Evolutionary conservation across 129 eudicot genomes (phyloP).

Genomic region (Lactuca sativa): DNA sequence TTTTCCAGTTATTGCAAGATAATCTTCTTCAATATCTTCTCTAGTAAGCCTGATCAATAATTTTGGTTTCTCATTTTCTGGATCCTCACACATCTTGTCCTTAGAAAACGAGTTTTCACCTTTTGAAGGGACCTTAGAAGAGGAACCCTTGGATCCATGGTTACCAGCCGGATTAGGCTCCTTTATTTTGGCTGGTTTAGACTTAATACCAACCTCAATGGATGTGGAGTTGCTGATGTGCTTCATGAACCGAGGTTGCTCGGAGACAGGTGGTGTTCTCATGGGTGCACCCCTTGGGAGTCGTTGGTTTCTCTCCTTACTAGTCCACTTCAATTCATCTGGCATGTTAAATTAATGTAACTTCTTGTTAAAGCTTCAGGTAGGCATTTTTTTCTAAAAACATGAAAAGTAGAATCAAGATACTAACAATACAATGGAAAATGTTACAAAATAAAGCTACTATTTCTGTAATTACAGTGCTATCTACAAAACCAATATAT

Average conservation of each 20-base stretch:
- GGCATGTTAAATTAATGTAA: conserved; percentile 22
- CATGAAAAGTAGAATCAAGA: not conserved
- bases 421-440: not conserved
- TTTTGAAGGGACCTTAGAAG: conserved; percentile 1
- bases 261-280: no score
- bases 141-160: not conserved
- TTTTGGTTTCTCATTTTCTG: not conserved
- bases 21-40: conserved; percentile 35
- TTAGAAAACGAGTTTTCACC: not conserved
- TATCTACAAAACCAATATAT: conserved; percentile 38
- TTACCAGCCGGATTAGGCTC: not conserved
- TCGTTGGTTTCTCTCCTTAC: not conserved
- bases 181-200: conserved; percentile 6
- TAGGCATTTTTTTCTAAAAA: conserved; percentile 7
- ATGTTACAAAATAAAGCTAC: conserved; percentile 22
- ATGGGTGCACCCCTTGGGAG: not conserved
- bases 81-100: not conserved
- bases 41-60: conserved; percentile 12
- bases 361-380: conserved; percentile 27
- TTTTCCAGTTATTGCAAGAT: conserved; percentile 19
- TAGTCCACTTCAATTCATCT: conserved; percentile 2
- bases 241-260: not conserved
- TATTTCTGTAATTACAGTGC: conserved; percentile 46
- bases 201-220: not conserved
- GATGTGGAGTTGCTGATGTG: not conserved